Percentiles rank a stretch among this genome's conserved stretches.
phyloP scores from a whole-genome alignment of 2,329 filamentous ascomycete species.

The Furcasterigmium sp. region DNA sequence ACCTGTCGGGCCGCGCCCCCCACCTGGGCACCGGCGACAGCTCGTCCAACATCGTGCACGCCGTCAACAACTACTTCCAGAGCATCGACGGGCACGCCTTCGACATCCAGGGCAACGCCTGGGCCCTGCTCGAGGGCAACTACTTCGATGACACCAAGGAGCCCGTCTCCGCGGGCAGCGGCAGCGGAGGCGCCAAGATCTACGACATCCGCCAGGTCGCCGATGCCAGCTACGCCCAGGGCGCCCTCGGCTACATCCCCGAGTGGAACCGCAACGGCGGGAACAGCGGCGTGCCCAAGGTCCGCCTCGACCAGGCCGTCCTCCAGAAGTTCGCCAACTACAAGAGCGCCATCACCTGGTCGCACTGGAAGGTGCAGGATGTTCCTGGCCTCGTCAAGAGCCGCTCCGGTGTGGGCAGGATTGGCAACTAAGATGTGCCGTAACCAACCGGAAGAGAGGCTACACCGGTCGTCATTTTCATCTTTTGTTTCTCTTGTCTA shows the following conservation, averaged over 20 bases:
- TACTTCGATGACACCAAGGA: conserved; percentile 34
- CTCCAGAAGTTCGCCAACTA: conserved; percentile 11
- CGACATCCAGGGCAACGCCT: conserved; percentile 39
- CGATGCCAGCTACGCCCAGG: conserved; percentile 14
- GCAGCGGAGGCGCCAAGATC: conserved; percentile 16
- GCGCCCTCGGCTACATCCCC: conserved; percentile 15
- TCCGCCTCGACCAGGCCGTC: conserved; percentile 8
- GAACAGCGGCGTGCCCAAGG: conserved; percentile 10
- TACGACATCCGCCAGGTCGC: conserved; percentile 18
- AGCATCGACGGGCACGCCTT: conserved; percentile 36
- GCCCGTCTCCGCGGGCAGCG: conserved; percentile 23
- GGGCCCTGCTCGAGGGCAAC: conserved; percentile 19
- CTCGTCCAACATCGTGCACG: conserved; percentile 15
- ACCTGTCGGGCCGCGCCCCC: conserved; percentile 19
- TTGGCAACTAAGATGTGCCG: no score
- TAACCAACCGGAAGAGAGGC: no score
- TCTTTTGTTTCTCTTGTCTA: no score
- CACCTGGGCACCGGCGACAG: conserved; percentile 14
- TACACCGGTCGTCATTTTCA: no score
- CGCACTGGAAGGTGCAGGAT: conserved; percentile 13
- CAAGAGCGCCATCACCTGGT: conserved; percentile 14
- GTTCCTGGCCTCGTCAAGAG: conserved; percentile 16
- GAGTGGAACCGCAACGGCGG: conserved; percentile 16
- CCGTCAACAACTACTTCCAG: conserved; percentile 22
- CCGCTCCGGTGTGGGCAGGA: conserved; percentile 18